Evolutionary conservation across 495 filamentous ascomycete species (phyloP), one percentile per base, ranked within the genome.

Genomic region (Schizothecium vesticola): DNA sequence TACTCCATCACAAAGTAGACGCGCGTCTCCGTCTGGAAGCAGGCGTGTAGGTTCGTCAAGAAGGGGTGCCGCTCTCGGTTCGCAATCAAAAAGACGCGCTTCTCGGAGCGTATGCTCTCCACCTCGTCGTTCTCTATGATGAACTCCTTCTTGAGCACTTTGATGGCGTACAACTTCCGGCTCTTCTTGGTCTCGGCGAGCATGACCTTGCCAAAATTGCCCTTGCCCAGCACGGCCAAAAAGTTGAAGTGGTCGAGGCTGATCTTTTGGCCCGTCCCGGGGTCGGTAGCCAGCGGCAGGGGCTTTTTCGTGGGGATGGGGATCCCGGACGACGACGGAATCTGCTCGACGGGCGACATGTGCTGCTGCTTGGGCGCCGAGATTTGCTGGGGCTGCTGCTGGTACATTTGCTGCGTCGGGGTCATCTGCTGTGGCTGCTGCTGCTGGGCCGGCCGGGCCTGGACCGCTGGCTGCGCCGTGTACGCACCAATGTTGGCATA

Each of bases 1-100:
- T 99, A 99, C 81, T 99, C 96, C 94, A 98, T 98, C 72, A 99
- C 95, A 75, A 99, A 99, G 82, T 99, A 99, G 19, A 99, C 93
- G 72, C 95, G 83, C 13, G 95, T 99, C 79, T 99, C 95, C 0
- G 95, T 99, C 81, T 99, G 95, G 87, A 99, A 99, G 84, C 96
- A 99, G 67, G 95, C 96, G 74, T 98, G 94, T 58, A 99, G 82
- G 75, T 91, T 98, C 51, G 96, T 87, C 69, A 99, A 82, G 87
- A 99, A 99, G 0, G 95, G 95, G 76, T 99, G 95, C 3, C 92
- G 91, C 74, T 98, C 95, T 78, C 97, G 96, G 81, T 99, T 99
- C 22, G 95, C 95, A 77, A 99, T 89, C 73, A 99, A 80, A 80
- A 98, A 94, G 33, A 99, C 95, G 68, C 96, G 86, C 85, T 98